Percentiles rank a stretch among this genome's conserved stretches.
Evolutionary conservation across 108 stramenopile species (phyloP).

Genomic region (Cyclotella kingstonii): DNA sequence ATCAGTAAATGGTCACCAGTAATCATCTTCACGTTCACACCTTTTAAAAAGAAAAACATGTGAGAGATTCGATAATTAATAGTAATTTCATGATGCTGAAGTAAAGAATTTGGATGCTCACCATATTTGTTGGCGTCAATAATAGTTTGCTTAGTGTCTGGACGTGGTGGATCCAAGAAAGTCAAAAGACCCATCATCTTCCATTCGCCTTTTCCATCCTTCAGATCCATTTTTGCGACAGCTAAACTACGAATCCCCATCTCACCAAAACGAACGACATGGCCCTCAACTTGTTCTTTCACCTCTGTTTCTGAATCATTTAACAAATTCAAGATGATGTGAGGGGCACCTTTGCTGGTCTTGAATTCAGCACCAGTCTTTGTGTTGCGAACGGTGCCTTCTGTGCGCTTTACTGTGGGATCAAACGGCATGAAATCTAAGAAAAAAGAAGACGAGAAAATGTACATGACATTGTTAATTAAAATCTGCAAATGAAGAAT

Average conservation of each 20-base stretch:
- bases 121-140: slow-evolving; percentile 41
- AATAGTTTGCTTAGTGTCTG: slow-evolving; percentile 77
- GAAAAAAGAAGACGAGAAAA: slow-evolving; percentile 1
- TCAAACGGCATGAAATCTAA: slow-evolving; percentile 75
- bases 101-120: background rate
- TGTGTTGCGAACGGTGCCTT: slow-evolving; percentile 54
- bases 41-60: background rate
- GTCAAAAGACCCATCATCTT: slow-evolving; percentile 71
- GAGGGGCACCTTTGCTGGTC: slow-evolving; percentile 77
- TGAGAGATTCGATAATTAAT: background rate
- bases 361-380: slow-evolving; percentile 47
- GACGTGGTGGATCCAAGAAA: slow-evolving; percentile 83
- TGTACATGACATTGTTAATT: background rate
- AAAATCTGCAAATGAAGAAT: too few relatives aligned
- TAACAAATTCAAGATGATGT: slow-evolving; percentile 59
- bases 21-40: slow-evolving; percentile 86
- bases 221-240: slow-evolving; percentile 52
- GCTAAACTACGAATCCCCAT: slow-evolving; percentile 69
- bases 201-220: slow-evolving; percentile 43
- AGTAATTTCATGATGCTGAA: background rate
- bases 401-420: slow-evolving; percentile 72
- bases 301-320: slow-evolving; percentile 13
- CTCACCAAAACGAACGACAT: slow-evolving; percentile 59
- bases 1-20: slow-evolving; percentile 84
- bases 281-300: slow-evolving; percentile 43